A percentile compares a stretch with the other conserved stretches of the same genome.
phyloP scores from a whole-genome alignment of 495 filamentous ascomycete genomes.

The Podospora didyma region DNA sequence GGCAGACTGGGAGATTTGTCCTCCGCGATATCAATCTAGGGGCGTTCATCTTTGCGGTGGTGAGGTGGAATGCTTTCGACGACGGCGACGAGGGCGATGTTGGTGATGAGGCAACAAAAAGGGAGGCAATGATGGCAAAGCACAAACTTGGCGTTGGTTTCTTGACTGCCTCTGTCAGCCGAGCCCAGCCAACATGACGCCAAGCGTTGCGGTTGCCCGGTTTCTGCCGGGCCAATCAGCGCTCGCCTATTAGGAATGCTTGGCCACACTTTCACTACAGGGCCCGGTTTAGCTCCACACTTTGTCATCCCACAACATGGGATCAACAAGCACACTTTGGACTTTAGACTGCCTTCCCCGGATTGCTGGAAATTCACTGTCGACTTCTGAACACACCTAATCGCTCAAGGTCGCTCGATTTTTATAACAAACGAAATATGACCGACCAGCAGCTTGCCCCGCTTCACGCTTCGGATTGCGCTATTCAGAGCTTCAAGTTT shows the following conservation, averaged over 20 bases:
- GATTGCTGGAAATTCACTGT: too few species aligned
- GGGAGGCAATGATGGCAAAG: neutral
- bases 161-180: slow-evolving; percentile 1
- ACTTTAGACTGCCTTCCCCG: too few species aligned
- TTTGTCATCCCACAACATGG: neutral
- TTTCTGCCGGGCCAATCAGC: slow-evolving; percentile 39
- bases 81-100: neutral
- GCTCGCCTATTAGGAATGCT: slow-evolving; percentile 26
- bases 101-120: neutral
- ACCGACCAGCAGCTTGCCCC: too few species aligned
- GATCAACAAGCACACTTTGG: neutral
- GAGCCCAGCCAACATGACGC: slow-evolving; percentile 35
- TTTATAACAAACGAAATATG: too few species aligned
- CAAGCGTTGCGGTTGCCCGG: slow-evolving; percentile 30
- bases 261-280: neutral
- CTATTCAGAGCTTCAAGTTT: too few species aligned
- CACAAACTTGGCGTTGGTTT: neutral
- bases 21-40: slow-evolving; percentile 18
- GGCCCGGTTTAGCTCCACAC: too few species aligned
- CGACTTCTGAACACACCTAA: too few species aligned
- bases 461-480: too few species aligned
- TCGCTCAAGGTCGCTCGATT: too few species aligned
- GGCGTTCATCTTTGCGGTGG: slow-evolving; percentile 21
- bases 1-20: slow-evolving; percentile 20
- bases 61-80: neutral